These are phyloP conservation scores for Coffea eugenioides DNA, from an alignment of 257 asterid species.

Conservation along the genomic window DNA sequence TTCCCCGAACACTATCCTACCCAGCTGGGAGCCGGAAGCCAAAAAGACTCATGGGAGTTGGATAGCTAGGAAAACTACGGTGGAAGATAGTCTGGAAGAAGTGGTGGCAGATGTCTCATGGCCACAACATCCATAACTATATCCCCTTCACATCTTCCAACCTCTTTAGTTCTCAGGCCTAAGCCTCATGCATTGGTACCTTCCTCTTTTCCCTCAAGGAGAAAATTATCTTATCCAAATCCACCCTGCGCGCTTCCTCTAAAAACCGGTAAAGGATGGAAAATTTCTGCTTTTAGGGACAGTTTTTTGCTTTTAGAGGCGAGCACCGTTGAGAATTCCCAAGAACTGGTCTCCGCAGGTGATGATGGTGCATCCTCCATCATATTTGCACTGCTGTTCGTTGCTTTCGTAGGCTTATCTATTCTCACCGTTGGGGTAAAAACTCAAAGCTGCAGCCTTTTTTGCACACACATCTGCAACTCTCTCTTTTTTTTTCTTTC, in stretches of 20 bases:
- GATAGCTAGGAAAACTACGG: too few relatives aligned
- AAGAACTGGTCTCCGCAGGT: slow-evolving; percentile 42
- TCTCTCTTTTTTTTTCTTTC: not conserved
- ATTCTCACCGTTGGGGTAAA: slow-evolving; percentile 77
- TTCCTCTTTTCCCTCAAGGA: slow-evolving; percentile 16
- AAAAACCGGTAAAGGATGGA: slow-evolving; percentile 35
- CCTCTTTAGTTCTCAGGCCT: not conserved
- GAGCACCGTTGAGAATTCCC: slow-evolving; percentile 41
- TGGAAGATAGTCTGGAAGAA: not conserved
- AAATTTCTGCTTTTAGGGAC: slow-evolving; percentile 24
- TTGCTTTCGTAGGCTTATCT: slow-evolving; percentile 72
- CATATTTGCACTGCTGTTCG: slow-evolving; percentile 49
- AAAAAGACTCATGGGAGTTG: too few relatives aligned
- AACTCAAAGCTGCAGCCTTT: not conserved
- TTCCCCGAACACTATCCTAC: not conserved
- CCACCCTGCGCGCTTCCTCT: slow-evolving; percentile 9
- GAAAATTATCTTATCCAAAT: slow-evolving; percentile 18
- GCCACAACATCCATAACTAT: slow-evolving; percentile 16
- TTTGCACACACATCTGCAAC: not conserved
- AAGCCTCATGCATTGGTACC: slow-evolving; percentile 4
- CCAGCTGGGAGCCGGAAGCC: too few relatives aligned
- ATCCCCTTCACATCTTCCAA: not conserved
- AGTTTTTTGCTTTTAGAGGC: slow-evolving; percentile 47
- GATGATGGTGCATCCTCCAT: slow-evolving; percentile 42
- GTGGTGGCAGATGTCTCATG: slow-evolving; percentile 8